Percentiles rank a stretch among this genome's conserved stretches.
Evolutionary conservation across 306 rosid genomes (phyloP).

Genomic region (Gastrolobium villosum): DNA sequence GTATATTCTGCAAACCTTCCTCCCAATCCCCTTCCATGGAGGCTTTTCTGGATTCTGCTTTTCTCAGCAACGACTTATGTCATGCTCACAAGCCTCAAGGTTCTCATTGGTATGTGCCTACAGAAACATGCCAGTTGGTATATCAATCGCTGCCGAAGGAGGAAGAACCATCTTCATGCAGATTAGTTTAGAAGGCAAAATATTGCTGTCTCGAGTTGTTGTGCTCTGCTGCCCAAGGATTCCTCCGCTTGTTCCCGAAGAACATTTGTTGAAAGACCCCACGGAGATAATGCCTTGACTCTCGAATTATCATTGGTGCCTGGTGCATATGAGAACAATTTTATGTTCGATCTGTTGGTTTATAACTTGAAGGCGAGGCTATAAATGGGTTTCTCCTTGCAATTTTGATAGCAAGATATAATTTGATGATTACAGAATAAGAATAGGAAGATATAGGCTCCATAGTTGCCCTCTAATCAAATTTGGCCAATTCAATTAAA

Average conservation of each 20-base stretch:
- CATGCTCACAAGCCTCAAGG: slow-evolving; percentile 96
- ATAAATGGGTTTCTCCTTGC: slow-evolving; percentile 54
- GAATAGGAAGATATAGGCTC: slow-evolving; percentile 38
- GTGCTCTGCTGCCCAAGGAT: slow-evolving; percentile 41
- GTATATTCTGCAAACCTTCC: slow-evolving; percentile 88
- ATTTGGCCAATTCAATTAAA: not conserved
- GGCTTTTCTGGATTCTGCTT: slow-evolving; percentile 69
- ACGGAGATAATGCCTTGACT: slow-evolving; percentile 15
- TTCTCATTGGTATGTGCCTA: slow-evolving; percentile 83
- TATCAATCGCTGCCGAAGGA: slow-evolving; percentile 77
- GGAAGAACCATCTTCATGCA: slow-evolving; percentile 81
- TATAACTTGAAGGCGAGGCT: slow-evolving; percentile 42
- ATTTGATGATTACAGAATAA: slow-evolving; percentile 43
- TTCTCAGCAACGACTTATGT: slow-evolving; percentile 73
- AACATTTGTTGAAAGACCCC: slow-evolving; percentile 23
- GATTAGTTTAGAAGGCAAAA: slow-evolving; percentile 58
- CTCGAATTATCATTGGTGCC: slow-evolving; percentile 25
- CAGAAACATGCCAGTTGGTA: slow-evolving; percentile 90
- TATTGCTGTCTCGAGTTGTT: slow-evolving; percentile 22
- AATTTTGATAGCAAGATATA: slow-evolving; percentile 61
- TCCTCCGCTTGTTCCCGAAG: slow-evolving; percentile 18
- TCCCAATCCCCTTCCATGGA: slow-evolving; percentile 78
- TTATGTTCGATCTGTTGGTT: slow-evolving; percentile 36
- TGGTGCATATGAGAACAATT: slow-evolving; percentile 40
- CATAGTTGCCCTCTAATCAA: slow-evolving; percentile 39